These are phyloP conservation scores for Rutidosis leptorrhynchoides DNA, from an alignment of 129 eudicot genomes.

Conservation along the genomic window DNA sequence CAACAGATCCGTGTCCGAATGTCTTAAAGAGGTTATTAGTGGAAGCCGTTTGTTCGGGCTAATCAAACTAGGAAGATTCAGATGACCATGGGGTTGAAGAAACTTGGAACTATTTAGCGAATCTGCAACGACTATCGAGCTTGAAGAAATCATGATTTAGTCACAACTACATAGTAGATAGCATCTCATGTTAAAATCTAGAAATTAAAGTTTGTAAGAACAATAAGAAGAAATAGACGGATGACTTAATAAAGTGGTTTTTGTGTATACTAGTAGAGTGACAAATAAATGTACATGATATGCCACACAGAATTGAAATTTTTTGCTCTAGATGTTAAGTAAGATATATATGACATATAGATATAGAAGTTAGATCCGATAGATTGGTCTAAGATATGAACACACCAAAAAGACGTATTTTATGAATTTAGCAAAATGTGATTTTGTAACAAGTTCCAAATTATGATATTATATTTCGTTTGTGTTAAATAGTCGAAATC, in stretches of 20 bases:
- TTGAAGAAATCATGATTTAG: constrained; percentile 1
- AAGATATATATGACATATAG: too few relatives aligned
- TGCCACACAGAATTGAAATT: constrained; percentile 9
- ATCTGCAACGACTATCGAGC: constrained; percentile 3
- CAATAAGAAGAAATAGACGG: constrained; percentile 22
- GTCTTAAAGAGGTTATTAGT: constrained; percentile 62
- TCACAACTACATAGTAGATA: constrained; percentile 3
- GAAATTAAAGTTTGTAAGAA: constrained; percentile 13
- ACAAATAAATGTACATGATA: too few relatives aligned
- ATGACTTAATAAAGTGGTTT: constrained; percentile 30
- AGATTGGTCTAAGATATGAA: neutral
- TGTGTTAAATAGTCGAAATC: too few relatives aligned
- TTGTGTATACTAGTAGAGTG: too few relatives aligned
- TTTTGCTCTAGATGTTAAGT: constrained; percentile 9
- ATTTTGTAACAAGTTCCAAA: neutral
- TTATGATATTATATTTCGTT: too few relatives aligned
- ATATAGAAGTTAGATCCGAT: neutral
- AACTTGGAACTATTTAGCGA: constrained; percentile 12
- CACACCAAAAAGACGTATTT: neutral
- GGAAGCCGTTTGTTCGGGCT: constrained; percentile 60
- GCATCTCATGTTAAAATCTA: constrained; percentile 5
- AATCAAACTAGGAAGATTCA: constrained; percentile 5
- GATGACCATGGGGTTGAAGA: neutral
- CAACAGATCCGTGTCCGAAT: constrained; percentile 70
- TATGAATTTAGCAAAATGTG: neutral